These are phyloP conservation scores for Talaromyces sp. DNA, from an alignment of 2,329 filamentous ascomycete species.

Conservation along the genomic window DNA sequence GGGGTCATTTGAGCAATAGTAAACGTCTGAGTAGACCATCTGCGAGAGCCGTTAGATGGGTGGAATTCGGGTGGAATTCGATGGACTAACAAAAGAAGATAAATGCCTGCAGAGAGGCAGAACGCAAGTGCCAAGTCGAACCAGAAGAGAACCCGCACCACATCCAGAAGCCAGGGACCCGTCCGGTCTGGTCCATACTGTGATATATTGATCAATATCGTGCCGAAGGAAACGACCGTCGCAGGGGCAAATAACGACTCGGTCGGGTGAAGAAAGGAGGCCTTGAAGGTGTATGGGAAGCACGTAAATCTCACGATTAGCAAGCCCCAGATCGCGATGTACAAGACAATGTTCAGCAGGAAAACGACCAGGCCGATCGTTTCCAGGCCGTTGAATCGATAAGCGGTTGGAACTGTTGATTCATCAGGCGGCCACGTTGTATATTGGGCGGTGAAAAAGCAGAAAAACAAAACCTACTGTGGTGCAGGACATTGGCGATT, in stretches of 20 bases:
- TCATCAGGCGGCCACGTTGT: conserved; percentile 27
- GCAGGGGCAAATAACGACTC: conserved; percentile 75
- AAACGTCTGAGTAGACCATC: conserved; percentile 60
- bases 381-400: conserved; percentile 51
- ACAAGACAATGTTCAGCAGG: conserved; percentile 59
- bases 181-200: conserved; percentile 65
- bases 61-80: conserved; percentile 9
- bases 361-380: conserved; percentile 58
- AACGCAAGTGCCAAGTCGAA: conserved; percentile 65
- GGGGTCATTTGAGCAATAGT: conserved; percentile 82
- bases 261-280: conserved; percentile 69
- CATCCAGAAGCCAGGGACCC: conserved; percentile 56
- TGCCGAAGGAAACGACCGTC: conserved; percentile 63
- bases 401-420: conserved; percentile 41
- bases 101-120: conserved; percentile 63
- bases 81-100: conserved; percentile 63
- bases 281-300: conserved; percentile 64
- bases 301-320: conserved; percentile 64
- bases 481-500: conserved; percentile 55
- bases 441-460: conserved; percentile 32
- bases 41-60: conserved; percentile 18
- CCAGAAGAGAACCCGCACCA: conserved; percentile 69
- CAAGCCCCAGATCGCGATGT: conserved; percentile 57
- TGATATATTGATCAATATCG: conserved; percentile 70
- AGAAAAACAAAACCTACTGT: conserved; percentile 45